Evolutionary conservation across 1,284 basidiomycete genomes (phyloP).

Genomic region (Cutaneotrichosporon cavernicola): DNA sequence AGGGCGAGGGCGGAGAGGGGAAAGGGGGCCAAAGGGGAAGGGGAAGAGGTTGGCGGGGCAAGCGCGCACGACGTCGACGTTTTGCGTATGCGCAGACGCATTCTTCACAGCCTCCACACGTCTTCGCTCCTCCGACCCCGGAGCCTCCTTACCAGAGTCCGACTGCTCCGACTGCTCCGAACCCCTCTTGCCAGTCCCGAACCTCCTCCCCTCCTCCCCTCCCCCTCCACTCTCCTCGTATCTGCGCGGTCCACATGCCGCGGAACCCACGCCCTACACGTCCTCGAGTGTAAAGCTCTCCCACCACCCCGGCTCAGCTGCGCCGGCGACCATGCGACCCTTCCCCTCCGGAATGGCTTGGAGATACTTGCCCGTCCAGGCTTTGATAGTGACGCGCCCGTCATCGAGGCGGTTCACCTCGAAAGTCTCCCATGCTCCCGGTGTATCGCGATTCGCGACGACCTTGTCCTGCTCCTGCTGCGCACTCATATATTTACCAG

Average conservation of each 20-base stretch:
- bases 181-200: neutral
- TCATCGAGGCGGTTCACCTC: neutral
- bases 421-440: constrained; percentile 8
- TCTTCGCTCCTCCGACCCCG: too few relatives aligned
- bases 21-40: too few relatives aligned
- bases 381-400: constrained; percentile 11
- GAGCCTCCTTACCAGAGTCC: too few relatives aligned
- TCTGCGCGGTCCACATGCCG: too few relatives aligned
- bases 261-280: neutral
- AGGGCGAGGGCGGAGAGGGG: too few relatives aligned
- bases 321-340: constrained; percentile 11
- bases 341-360: constrained; percentile 13
- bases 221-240: neutral
- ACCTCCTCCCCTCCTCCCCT: neutral
- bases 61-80: too few relatives aligned
- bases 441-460: neutral
- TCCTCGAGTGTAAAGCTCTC: constrained; percentile 25
- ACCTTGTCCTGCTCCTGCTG: neutral
- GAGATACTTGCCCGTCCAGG: constrained; percentile 20
- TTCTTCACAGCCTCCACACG: too few relatives aligned
- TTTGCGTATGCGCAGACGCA: too few relatives aligned
- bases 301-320: constrained; percentile 22
- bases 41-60: too few relatives aligned
- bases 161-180: too few relatives aligned
- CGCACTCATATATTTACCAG: constrained; percentile 1